phyloP scores from a whole-genome alignment of 2,329 filamentous ascomycete species.

The Pestalotiopsis sp. region DNA sequence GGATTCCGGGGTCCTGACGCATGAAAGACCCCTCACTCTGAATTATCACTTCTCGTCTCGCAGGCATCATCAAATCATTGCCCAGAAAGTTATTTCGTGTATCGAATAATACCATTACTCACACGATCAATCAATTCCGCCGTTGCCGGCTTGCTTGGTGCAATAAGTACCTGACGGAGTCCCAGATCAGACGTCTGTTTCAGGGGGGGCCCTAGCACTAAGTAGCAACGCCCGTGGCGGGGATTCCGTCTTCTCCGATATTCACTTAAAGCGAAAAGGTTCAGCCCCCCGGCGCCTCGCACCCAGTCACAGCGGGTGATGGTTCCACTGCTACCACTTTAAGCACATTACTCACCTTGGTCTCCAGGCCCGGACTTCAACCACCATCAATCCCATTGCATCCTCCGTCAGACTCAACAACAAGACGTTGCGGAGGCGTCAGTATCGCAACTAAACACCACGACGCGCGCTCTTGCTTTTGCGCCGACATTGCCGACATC shows the following conservation, averaged over 20 bases:
- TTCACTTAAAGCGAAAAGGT: conserved; percentile 1
- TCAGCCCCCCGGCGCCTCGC: background rate
- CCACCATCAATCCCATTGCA: background rate
- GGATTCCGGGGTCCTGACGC: background rate
- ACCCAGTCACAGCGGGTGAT: background rate
- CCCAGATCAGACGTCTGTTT: background rate
- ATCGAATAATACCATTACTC: background rate
- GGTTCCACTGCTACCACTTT: background rate
- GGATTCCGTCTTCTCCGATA: conserved; percentile 1
- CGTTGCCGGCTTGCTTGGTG: background rate
- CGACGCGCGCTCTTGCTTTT: background rate
- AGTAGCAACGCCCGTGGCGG: background rate
- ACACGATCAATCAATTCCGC: background rate
- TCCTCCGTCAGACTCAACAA: background rate
- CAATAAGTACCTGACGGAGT: background rate
- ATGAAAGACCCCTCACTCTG: background rate
- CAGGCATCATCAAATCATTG: background rate
- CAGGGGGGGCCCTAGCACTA: conserved; percentile 5
- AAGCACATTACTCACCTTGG: background rate
- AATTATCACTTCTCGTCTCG: background rate
- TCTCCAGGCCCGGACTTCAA: background rate
- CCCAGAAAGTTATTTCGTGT: background rate
- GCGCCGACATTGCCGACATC: background rate
- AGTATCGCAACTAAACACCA: background rate
- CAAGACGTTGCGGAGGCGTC: background rate